phyloP scores from a whole-genome alignment of 768 basidiomycete genomes.

The Termitomyces sp. region DNA sequence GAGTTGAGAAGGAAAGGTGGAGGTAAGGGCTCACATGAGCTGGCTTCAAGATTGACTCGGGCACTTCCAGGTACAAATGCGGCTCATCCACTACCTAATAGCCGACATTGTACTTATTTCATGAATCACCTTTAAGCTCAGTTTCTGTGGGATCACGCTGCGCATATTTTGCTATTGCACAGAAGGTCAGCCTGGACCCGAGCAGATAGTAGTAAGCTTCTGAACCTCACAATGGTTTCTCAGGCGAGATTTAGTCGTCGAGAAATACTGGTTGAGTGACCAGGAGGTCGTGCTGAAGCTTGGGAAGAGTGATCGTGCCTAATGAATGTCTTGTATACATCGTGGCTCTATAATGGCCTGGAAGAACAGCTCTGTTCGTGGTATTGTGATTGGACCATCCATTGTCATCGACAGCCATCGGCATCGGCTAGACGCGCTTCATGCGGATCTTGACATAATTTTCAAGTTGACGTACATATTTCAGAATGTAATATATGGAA shows the following conservation, averaged over 20 bases:
- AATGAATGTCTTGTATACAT: neutral
- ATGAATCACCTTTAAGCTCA: neutral
- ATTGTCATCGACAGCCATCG: no score
- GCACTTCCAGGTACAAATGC: no score
- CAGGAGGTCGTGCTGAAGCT: neutral
- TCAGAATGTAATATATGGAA: no score
- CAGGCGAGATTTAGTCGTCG: neutral
- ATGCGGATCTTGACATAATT: no score
- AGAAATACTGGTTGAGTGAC: neutral
- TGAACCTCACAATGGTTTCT: no score
- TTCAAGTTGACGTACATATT: no score
- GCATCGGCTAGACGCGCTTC: no score
- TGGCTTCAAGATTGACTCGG: no score
- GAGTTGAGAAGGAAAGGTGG: no score
- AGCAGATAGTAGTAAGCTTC: neutral
- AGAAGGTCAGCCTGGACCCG: neutral
- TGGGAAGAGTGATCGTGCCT: neutral
- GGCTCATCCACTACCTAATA: no score
- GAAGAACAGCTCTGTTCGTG: neutral
- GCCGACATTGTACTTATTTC: no score
- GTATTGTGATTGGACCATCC: neutral
- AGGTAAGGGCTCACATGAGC: no score
- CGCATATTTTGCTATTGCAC: neutral
- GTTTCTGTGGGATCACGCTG: neutral
- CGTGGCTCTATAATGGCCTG: neutral